Conservation (phyloP, 345 rosid genomes). For the Conringia planisiliqua region DNA sequence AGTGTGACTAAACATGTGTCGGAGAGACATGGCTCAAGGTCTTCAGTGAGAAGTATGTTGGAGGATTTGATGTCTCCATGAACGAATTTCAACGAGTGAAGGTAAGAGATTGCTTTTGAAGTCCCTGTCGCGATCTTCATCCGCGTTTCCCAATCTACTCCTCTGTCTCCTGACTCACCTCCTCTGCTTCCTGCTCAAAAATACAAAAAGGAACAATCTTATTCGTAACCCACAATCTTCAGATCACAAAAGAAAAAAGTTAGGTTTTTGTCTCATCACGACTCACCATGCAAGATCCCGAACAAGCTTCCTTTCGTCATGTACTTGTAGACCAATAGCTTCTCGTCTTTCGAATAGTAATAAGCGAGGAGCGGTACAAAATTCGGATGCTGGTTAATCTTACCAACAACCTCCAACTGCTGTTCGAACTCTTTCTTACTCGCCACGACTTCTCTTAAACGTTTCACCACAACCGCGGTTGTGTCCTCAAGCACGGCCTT, state of each 20-base stretch:
- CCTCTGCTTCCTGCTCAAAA: constrained; percentile 40
- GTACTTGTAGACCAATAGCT: constrained; percentile 62
- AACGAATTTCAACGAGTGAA: constrained; percentile 50
- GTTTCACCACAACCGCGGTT: constrained; percentile 72
- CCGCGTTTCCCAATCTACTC: constrained; percentile 67
- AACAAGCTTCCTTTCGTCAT: constrained; percentile 67
- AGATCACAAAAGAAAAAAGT: background rate
- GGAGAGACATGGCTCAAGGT: constrained; percentile 59
- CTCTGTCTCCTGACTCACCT: constrained; percentile 26
- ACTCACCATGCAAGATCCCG: constrained; percentile 57
- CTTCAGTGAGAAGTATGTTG: constrained; percentile 59
- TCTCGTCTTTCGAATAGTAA: constrained; percentile 65
- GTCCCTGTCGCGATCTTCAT: constrained; percentile 59
- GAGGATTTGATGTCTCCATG: constrained; percentile 81
- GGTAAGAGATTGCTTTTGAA: constrained; percentile 59
- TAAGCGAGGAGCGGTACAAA: constrained; percentile 65
- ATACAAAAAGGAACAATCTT: background rate
- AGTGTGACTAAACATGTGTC: constrained; percentile 62
- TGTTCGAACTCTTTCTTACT: constrained; percentile 80
- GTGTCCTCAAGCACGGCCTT: constrained; percentile 77
- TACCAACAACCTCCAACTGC: constrained; percentile 69
- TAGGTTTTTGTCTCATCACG: background rate
- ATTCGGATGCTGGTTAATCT: constrained; percentile 52
- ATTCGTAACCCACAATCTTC: background rate
- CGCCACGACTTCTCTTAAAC: constrained; percentile 69